These are phyloP conservation scores for Beauveria brongniartii DNA, from an alignment of 2,329 filamentous ascomycete species.

Conservation along the genomic window DNA sequence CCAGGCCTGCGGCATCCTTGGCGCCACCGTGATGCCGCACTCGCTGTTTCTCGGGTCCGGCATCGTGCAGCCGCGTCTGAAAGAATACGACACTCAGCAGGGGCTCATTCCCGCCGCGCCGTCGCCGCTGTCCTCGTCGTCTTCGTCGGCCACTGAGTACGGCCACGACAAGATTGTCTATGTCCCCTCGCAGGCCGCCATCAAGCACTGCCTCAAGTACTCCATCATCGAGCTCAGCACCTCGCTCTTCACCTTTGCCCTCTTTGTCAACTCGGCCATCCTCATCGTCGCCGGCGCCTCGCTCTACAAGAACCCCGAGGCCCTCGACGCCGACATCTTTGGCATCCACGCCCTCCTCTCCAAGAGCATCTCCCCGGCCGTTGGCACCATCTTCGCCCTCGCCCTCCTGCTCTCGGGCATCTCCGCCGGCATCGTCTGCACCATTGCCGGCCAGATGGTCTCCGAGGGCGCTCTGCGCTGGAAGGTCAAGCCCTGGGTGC, in stretches of 20 bases:
- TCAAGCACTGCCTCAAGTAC: constrained; percentile 64
- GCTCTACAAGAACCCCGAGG: constrained; percentile 55
- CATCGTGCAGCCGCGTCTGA: constrained; percentile 58
- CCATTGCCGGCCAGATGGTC: constrained; percentile 84
- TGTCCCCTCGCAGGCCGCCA: constrained; percentile 63
- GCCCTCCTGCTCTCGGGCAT: constrained; percentile 73
- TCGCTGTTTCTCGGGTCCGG: constrained; percentile 61
- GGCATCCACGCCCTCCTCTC: constrained; percentile 70
- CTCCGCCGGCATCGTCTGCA: constrained; percentile 79
- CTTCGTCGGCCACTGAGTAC: constrained; percentile 19
- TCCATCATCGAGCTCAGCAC: constrained; percentile 62
- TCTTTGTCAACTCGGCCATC: constrained; percentile 79
- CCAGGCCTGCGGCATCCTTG: constrained; percentile 68
- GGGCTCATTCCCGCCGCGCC: constrained; percentile 39
- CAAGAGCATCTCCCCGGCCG: constrained; percentile 59
- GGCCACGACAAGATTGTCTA: constrained; percentile 50
- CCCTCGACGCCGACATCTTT: constrained; percentile 68
- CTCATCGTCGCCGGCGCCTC: constrained; percentile 74
- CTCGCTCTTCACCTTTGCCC: constrained; percentile 72
- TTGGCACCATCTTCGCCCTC: constrained; percentile 76
- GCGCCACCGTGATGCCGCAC: constrained; percentile 68
- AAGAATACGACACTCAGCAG: constrained; percentile 52
- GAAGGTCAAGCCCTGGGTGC: constrained; percentile 68
- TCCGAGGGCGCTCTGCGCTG: constrained; percentile 74
- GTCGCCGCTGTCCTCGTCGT: constrained; percentile 18